A percentile compares a stretch with the other conserved stretches of the same genome.
These are phyloP conservation scores for Apiospora saccharicola DNA, from an alignment of 2,329 filamentous ascomycete species.

Conservation along the genomic window DNA sequence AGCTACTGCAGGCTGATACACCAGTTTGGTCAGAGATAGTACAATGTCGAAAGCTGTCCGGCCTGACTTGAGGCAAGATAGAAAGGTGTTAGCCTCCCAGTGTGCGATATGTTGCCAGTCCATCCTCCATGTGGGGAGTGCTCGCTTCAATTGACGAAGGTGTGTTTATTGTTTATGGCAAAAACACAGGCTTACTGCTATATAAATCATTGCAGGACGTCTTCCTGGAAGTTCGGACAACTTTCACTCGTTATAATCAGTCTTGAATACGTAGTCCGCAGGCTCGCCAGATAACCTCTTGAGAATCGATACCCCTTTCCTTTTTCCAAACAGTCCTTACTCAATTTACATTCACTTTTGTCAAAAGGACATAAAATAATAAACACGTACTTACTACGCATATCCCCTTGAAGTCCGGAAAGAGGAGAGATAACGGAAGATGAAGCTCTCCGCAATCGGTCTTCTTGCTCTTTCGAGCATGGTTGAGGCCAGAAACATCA, in stretches of 20 bases:
- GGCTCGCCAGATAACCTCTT: not conserved
- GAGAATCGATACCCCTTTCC: not conserved
- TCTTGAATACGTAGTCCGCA: not conserved
- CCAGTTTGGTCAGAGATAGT: not conserved
- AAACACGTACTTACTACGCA: not conserved
- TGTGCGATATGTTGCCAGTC: not conserved
- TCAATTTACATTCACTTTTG: constrained; percentile 4
- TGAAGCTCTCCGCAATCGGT: constrained; percentile 17
- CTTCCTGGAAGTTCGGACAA: not conserved
- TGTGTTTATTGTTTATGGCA: constrained; percentile 1
- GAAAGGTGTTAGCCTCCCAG: constrained; percentile 1
- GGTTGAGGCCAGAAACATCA: not conserved
- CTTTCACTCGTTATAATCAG: not conserved
- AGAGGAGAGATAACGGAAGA: not conserved
- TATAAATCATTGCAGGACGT: not conserved
- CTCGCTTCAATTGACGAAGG: not conserved
- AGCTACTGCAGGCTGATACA: not conserved
- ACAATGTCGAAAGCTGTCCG: not conserved
- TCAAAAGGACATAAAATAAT: not conserved
- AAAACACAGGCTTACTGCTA: not conserved
- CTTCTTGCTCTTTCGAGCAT: constrained; percentile 2
- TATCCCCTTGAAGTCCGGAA: not conserved
- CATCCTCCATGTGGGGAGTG: not conserved
- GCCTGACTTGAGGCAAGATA: not conserved
- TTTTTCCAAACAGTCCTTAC: constrained; percentile 1